Conservation (phyloP, 495 filamentous ascomycete genomes). For the Annulohypoxylon stygium region DNA sequence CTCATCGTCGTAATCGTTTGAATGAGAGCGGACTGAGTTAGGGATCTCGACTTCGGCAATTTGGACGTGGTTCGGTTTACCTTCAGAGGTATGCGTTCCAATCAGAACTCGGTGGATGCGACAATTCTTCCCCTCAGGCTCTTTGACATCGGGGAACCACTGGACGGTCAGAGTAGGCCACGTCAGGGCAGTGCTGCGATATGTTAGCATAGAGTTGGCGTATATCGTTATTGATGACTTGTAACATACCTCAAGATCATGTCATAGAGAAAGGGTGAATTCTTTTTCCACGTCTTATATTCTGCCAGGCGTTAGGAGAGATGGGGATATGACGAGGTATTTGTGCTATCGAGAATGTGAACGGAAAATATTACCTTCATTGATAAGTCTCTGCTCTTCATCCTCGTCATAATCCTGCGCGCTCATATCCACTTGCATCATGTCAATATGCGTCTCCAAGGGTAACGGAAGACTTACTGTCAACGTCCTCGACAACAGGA, state of each 20-base stretch:
- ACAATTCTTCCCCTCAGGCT: slow-evolving; percentile 84
- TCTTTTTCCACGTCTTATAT: slow-evolving; percentile 99
- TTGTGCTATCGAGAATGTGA: no score
- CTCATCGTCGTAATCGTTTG: slow-evolving; percentile 88
- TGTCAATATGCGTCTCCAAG: slow-evolving; percentile 30
- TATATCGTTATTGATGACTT: not conserved
- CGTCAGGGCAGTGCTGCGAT: slow-evolving; percentile 83
- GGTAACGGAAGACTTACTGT: slow-evolving; percentile 54
- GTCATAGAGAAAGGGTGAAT: slow-evolving; percentile 97
- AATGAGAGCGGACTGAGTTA: slow-evolving; percentile 77
- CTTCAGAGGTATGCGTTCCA: slow-evolving; percentile 92
- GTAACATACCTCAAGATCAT: slow-evolving; percentile 80
- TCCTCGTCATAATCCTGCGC: slow-evolving; percentile 79
- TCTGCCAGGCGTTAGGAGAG: slow-evolving; percentile 65
- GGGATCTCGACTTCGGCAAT: slow-evolving; percentile 94
- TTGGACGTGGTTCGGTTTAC: slow-evolving; percentile 91
- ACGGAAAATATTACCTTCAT: slow-evolving; percentile 74
- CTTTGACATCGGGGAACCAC: slow-evolving; percentile 97
- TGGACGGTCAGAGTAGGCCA: slow-evolving; percentile 98
- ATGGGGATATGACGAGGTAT: no score
- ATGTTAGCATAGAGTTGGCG: slow-evolving; percentile 12
- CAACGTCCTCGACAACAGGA: slow-evolving; percentile 65
- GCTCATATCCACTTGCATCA: slow-evolving; percentile 62
- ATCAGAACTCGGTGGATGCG: slow-evolving; percentile 91
- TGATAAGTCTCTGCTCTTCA: slow-evolving; percentile 84